Conservation (phyloP, 2,329 filamentous ascomycete species). For the Cladophialophora yegresii region DNA sequence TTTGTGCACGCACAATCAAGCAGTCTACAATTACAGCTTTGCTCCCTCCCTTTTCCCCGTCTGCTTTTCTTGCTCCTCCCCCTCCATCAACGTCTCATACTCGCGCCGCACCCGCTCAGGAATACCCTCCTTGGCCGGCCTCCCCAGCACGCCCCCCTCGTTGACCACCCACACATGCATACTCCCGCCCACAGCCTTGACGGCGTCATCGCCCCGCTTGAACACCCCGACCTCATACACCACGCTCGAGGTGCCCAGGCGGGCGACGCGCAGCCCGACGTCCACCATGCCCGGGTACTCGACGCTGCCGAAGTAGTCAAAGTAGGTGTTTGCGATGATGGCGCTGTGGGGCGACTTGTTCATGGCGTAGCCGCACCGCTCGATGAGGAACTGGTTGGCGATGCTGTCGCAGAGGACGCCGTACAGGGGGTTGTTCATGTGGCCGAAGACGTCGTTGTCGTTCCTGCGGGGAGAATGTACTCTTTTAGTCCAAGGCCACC, state of each 20-base stretch:
- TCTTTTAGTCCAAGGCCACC: background rate
- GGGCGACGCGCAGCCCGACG: constrained; percentile 77
- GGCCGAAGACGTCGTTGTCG: constrained; percentile 93
- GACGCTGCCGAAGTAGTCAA: constrained; percentile 79
- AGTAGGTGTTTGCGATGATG: constrained; percentile 81
- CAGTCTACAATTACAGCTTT: background rate
- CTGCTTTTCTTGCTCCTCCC: background rate
- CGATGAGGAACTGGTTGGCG: constrained; percentile 84
- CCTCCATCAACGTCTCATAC: constrained; percentile 23
- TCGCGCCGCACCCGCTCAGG: constrained; percentile 34
- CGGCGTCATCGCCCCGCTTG: constrained; percentile 69
- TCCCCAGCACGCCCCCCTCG: constrained; percentile 46
- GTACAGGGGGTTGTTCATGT: constrained; percentile 90
- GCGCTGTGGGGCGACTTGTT: constrained; percentile 71
- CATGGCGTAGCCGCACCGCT: constrained; percentile 72
- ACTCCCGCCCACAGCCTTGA: constrained; percentile 82
- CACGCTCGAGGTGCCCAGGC: constrained; percentile 81
- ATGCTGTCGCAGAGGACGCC: constrained; percentile 86
- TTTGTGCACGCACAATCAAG: too few relatives aligned
- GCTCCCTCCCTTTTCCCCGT: background rate
- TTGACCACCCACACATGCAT: constrained; percentile 87
- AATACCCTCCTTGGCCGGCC: constrained; percentile 69
- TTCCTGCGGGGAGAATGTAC: constrained; percentile 56
- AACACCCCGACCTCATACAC: constrained; percentile 89
- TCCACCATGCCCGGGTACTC: constrained; percentile 81